Conservation (phyloP, 768 basidiomycete genomes). For the Pleurotus salmoneostramineus region DNA sequence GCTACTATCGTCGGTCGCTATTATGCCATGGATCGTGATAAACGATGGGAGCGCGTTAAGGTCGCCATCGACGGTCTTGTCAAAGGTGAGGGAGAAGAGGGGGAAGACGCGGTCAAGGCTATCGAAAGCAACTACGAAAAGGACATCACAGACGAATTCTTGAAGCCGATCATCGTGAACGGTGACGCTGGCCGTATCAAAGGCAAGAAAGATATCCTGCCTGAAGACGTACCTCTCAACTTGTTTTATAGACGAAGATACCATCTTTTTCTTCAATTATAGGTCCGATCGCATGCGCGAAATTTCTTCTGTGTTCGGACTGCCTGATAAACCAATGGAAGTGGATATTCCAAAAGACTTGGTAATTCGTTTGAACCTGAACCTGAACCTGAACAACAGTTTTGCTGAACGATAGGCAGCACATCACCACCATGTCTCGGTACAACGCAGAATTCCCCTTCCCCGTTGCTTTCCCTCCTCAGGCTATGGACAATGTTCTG, state of each 20-base stretch:
- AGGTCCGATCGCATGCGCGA: slow-evolving; percentile 96
- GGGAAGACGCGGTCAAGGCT: slow-evolving; percentile 55
- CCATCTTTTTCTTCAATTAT: slow-evolving; percentile 96
- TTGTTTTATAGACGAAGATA: slow-evolving; percentile 62
- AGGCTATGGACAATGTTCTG: slow-evolving; percentile 89
- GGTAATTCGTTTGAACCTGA: slow-evolving; percentile 36
- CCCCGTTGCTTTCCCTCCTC: slow-evolving; percentile 89
- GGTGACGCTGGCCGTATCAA: slow-evolving; percentile 78
- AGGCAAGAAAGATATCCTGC: slow-evolving; percentile 36
- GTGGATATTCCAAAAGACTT: slow-evolving; percentile 77
- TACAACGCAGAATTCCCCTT: slow-evolving; percentile 94
- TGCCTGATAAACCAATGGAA: slow-evolving; percentile 82
- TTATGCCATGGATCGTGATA: slow-evolving; percentile 97
- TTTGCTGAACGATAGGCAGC: slow-evolving; percentile 28
- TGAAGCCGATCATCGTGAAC: slow-evolving; percentile 90
- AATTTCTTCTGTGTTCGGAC: slow-evolving; percentile 76
- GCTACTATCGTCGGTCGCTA: slow-evolving; percentile 87
- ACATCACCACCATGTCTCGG: slow-evolving; percentile 90
- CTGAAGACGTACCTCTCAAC: not conserved
- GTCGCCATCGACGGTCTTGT: slow-evolving; percentile 85
- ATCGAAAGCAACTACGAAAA: slow-evolving; percentile 78
- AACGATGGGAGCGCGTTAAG: slow-evolving; percentile 94
- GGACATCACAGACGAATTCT: slow-evolving; percentile 90
- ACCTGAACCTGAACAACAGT: not conserved
- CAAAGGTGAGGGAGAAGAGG: slow-evolving; percentile 59